These are phyloP conservation scores for Clonostachys sp. DNA, from an alignment of 2,329 filamentous ascomycete genomes.

Conservation along the genomic window DNA sequence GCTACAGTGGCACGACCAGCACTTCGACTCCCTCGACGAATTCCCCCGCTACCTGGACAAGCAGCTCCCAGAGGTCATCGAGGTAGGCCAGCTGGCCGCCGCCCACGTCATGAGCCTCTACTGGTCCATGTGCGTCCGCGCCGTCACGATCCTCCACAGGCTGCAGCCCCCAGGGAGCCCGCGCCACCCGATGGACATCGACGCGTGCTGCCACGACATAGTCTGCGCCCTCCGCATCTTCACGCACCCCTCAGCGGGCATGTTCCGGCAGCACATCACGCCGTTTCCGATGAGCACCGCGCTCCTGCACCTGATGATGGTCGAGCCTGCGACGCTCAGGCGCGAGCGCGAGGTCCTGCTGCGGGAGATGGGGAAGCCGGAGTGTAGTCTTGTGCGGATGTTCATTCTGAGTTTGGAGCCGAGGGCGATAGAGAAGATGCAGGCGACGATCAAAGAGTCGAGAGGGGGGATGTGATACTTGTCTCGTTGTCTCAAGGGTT, in stretches of 20 bases:
- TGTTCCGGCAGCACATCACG: slow-evolving; percentile 1
- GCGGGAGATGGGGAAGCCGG: background rate
- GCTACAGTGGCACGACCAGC: background rate
- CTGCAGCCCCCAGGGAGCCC: background rate
- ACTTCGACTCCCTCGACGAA: background rate
- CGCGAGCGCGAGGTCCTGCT: background rate
- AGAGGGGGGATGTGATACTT: too few species aligned
- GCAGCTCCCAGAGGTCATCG: background rate
- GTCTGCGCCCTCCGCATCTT: slow-evolving; percentile 1
- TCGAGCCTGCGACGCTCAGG: background rate
- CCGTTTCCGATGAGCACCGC: slow-evolving; percentile 1
- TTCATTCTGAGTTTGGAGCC: slow-evolving; percentile 2
- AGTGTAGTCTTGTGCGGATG: background rate
- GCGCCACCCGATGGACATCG: background rate
- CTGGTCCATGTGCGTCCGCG: slow-evolving; percentile 1
- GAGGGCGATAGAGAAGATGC: background rate
- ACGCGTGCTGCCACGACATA: slow-evolving; percentile 1
- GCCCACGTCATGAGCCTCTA: slow-evolving; percentile 4
- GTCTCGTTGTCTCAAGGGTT: too few species aligned
- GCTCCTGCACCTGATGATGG: background rate
- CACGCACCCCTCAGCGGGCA: slow-evolving; percentile 1
- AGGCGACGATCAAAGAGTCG: background rate
- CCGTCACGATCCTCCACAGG: background rate
- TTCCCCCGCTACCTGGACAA: background rate
- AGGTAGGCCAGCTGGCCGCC: background rate